Base-by-base conservation (phyloP, 192 early-diverging fungal species). In the Coemansia sp. region DNA sequence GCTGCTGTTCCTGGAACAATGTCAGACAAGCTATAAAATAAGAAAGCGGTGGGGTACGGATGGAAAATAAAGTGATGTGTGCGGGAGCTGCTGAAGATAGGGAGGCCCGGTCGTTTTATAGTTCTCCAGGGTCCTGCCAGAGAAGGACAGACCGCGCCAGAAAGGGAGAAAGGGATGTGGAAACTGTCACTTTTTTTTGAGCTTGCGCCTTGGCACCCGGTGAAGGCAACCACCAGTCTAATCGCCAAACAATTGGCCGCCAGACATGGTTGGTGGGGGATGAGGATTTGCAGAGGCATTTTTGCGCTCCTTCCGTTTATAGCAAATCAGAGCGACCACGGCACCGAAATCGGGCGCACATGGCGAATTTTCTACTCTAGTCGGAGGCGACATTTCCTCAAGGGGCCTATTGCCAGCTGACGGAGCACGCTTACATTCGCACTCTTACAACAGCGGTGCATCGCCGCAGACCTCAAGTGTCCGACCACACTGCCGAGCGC, bases 161-260 rank as follows among this genome's bases (percentile, higher is more conserved):
- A 50, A 50, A 50, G 46, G 14, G 27, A 0, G 46, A 15, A 15
- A 50, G 27, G 3, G 5, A 14, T 17, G 7, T 32, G 29, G 29
- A 32, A 32, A 7, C n/a, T n/a, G n/a, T 2, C 2, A 7, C 29
- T 32, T 32, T 32, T 32, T 32, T n/a, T n/a, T n/a, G n/a, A n/a
- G n/a, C 24, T 26, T 50, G 46, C 4, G 46, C 46, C 46, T 50
- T 50, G 46, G 46, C 46, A 50, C 46, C 46, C 46, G 46, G 24
- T 4, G 44, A 48, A 48, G 4, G 24, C 6, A 15, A 40, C 26
- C 22, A 50, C 15, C 19, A 8, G 41, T 21, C 41, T 19, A 43
- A 19, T 19, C 19, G 17, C 17, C 41, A 19, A 19, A 43, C 41
- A 43, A 9, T 19, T 24, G 24, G 26, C 46, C 46, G 15, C 24